Evolutionary conservation across 768 basidiomycete genomes (phyloP).

Genomic region (Hemileccinum rubropunctum): DNA sequence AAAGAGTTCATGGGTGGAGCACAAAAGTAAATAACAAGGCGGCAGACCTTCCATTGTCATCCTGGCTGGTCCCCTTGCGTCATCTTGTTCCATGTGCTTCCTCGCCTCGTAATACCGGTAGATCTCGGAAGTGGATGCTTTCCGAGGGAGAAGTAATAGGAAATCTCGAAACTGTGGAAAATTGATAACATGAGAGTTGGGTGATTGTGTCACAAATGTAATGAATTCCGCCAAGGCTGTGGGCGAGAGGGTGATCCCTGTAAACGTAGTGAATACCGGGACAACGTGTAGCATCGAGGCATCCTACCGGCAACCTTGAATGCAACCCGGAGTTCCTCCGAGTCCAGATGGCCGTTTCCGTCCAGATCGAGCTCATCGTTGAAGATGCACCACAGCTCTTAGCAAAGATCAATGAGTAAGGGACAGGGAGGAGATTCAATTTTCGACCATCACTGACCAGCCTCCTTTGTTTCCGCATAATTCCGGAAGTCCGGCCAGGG

Average conservation of each 20-base stretch:
- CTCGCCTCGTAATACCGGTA: conserved; percentile 77
- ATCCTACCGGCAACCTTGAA: conserved; percentile 66
- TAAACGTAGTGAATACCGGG: conserved; percentile 12
- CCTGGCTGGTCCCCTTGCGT: conserved; percentile 74
- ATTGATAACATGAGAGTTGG: conserved; percentile 64
- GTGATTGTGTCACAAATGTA: conserved; percentile 67
- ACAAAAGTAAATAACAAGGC: conserved; percentile 12
- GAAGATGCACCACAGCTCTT: conserved; percentile 93
- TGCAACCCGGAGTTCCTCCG: conserved; percentile 56
- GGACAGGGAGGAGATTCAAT: conserved; percentile 10
- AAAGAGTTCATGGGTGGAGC: conserved; percentile 20
- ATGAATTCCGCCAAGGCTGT: conserved; percentile 81
- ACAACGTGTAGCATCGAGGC: conserved; percentile 21
- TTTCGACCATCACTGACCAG: conserved; percentile 47
- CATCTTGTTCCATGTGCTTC: conserved; percentile 66
- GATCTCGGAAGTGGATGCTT: conserved; percentile 79
- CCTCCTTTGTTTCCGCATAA: conserved; percentile 81
- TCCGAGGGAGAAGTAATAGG: conserved; percentile 80
- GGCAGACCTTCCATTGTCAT: conserved; percentile 85
- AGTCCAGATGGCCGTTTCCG: conserved; percentile 79
- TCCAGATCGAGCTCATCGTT: conserved; percentile 89
- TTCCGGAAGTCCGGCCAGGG: conserved; percentile 70
- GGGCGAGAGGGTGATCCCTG: conserved; percentile 72
- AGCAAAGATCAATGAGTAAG: conserved; percentile 14
- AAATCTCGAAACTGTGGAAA: conserved; percentile 91